phyloP scores from a whole-genome alignment of 371 early-diverging fungal genomes.

The Umbelopsis sp. region DNA sequence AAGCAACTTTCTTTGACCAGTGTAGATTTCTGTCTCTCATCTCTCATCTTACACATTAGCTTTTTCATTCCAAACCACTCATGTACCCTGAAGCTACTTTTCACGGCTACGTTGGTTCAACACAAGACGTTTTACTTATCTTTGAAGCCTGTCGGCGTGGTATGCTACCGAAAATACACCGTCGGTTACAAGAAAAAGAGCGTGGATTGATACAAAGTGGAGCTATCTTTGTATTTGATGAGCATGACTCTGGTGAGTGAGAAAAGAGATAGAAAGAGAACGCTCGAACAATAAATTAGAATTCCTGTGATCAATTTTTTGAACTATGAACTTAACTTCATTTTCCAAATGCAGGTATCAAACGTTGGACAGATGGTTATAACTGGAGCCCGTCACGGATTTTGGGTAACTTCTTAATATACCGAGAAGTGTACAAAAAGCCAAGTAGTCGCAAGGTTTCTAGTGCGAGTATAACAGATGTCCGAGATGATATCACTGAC shows the following conservation, averaged over 20 bases:
- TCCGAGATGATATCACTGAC: conserved; percentile 1
- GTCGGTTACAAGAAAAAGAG: conserved; percentile 75
- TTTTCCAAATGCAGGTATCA: conserved; percentile 41
- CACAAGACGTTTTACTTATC: conserved; percentile 76
- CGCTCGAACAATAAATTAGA: too few species aligned
- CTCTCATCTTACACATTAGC: conserved; percentile 7
- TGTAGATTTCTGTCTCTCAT: not conserved
- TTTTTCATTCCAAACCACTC: not conserved
- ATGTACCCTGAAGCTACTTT: conserved; percentile 67
- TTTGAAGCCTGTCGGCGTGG: conserved; percentile 79
- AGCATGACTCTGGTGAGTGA: conserved; percentile 66
- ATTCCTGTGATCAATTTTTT: too few species aligned
- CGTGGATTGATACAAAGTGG: conserved; percentile 72
- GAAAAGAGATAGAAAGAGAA: not conserved
- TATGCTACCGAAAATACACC: conserved; percentile 62
- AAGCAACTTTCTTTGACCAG: not conserved
- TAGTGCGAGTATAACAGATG: conserved; percentile 2
- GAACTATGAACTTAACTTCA: not conserved
- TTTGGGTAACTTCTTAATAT: conserved; percentile 54
- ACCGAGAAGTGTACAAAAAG: conserved; percentile 47
- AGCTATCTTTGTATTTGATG: conserved; percentile 80
- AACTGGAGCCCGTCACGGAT: conserved; percentile 66
- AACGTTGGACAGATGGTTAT: conserved; percentile 69
- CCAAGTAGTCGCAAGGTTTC: not conserved
- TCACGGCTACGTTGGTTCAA: conserved; percentile 71